A percentile compares a stretch with the other conserved stretches of the same genome.
Evolutionary conservation across 805 yeast species (phyloP).

Genomic region (Metschnikowia cubensis): DNA sequence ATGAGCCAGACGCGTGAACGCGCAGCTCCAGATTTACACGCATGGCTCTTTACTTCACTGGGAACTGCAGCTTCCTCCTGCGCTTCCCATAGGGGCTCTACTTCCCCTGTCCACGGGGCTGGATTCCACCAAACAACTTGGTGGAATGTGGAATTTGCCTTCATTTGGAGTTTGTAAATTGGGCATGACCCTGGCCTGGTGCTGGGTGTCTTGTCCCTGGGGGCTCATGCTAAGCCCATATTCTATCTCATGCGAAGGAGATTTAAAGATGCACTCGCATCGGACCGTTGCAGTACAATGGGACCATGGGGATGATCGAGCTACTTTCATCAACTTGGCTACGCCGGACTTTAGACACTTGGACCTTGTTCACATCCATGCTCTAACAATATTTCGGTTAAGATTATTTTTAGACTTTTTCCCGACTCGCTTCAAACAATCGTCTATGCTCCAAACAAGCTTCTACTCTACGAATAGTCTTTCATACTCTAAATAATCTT

Average conservation of each 20-base stretch:
- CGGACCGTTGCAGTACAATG: not conserved
- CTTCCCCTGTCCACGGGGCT: not conserved
- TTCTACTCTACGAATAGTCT: too few species aligned
- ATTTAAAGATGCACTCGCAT: conserved; percentile 1
- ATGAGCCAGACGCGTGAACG: conserved; percentile 3
- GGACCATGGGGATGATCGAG: not conserved
- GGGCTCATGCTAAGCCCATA: not conserved
- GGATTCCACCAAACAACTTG: too few species aligned
- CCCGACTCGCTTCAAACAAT: too few species aligned
- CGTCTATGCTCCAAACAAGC: too few species aligned
- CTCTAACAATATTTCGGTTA: not conserved
- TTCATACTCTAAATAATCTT: too few species aligned
- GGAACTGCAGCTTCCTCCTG: not conserved
- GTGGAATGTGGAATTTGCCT: too few species aligned
- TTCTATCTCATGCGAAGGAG: not conserved
- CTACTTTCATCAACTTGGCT: not conserved
- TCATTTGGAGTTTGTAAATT: too few species aligned
- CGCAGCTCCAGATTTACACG: conserved; percentile 5
- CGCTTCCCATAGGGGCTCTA: not conserved
- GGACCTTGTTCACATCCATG: not conserved
- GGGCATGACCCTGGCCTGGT: too few species aligned
- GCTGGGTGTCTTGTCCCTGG: not conserved
- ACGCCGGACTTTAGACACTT: not conserved
- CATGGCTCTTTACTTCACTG: not conserved
- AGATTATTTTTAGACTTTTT: too few species aligned